Conservation (phyloP, 176 grass and related monocot genomes). For the Bromus sterilis region DNA sequence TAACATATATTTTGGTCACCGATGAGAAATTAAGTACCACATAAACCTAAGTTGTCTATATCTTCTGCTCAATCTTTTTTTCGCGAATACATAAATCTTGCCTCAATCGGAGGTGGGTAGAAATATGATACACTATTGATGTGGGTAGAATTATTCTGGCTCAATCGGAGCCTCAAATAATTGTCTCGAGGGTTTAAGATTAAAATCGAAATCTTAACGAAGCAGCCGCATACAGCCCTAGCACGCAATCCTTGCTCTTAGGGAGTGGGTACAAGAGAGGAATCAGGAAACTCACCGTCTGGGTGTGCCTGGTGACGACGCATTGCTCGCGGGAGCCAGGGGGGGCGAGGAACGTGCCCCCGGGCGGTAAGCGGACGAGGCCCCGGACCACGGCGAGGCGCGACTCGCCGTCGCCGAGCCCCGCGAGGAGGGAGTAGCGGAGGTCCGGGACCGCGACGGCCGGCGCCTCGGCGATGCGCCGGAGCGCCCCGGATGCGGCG, state of each 20-base stretch:
- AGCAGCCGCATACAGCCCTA: not conserved
- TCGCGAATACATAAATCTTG: too few species aligned
- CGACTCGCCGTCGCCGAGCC: not conserved
- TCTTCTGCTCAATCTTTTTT: not conserved
- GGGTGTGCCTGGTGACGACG: constrained; percentile 54
- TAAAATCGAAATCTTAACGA: not conserved
- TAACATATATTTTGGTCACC: not conserved
- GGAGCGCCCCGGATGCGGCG: constrained; percentile 41
- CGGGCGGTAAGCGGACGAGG: constrained; percentile 35
- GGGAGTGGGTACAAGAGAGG: not conserved
- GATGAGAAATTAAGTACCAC: not conserved
- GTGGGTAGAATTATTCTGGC: too few species aligned
- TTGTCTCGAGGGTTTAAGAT: not conserved
- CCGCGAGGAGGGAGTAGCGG: constrained; percentile 37
- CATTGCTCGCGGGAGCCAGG: constrained; percentile 49
- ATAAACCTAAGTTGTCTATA: not conserved
- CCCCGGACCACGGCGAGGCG: constrained; percentile 52
- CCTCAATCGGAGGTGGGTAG: too few species aligned
- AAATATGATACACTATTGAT: too few species aligned
- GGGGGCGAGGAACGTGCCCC: constrained; percentile 27
- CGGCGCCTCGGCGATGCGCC: constrained; percentile 54
- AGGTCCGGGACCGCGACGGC: constrained; percentile 42
- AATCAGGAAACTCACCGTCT: constrained; percentile 35
- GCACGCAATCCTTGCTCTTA: constrained; percentile 15
- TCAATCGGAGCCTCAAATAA: not conserved